phyloP scores from a whole-genome alignment of 2,329 filamentous ascomycete genomes.

The Aspergillus sp. region DNA sequence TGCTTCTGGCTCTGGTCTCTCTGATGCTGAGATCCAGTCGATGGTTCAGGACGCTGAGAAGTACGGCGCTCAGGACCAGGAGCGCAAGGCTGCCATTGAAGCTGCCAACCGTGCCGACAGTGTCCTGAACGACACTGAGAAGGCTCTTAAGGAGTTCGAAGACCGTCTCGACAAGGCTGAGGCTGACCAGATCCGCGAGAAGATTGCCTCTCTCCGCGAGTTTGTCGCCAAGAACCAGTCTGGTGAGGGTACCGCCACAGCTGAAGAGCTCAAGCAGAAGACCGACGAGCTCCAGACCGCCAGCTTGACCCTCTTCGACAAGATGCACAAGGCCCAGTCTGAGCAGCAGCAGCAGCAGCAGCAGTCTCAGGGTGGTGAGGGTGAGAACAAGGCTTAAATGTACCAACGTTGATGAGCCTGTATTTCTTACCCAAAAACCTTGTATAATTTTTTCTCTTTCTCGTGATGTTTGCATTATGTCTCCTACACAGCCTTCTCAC shows the following conservation, averaged over 20 bases:
- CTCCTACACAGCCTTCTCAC: neutral
- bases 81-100: constrained; percentile 92
- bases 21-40: constrained; percentile 85
- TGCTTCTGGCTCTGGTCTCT: constrained; percentile 93
- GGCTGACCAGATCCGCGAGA: constrained; percentile 87
- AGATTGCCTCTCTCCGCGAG: constrained; percentile 79
- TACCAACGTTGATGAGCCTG: constrained; percentile 15
- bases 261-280: constrained; percentile 96
- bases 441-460: constrained; percentile 15
- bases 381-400: constrained; percentile 63
- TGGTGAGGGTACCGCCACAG: constrained; percentile 77
- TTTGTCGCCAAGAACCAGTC: constrained; percentile 91
- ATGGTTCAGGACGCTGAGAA: constrained; percentile 99
- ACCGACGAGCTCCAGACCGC: constrained; percentile 95
- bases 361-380: constrained; percentile 40
- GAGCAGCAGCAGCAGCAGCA: constrained; percentile 54
- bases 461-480: constrained; percentile 26
- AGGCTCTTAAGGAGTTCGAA: constrained; percentile 92
- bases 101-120: constrained; percentile 95
- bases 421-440: constrained; percentile 20
- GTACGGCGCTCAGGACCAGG: constrained; percentile 90
- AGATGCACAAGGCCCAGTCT: constrained; percentile 95
- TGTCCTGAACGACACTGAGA: constrained; percentile 95
- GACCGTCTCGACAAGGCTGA: constrained; percentile 96
- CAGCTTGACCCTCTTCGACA: constrained; percentile 94